These are phyloP conservation scores for Asterophora parasitica DNA, from an alignment of 768 basidiomycete species.

Conservation along the genomic window DNA sequence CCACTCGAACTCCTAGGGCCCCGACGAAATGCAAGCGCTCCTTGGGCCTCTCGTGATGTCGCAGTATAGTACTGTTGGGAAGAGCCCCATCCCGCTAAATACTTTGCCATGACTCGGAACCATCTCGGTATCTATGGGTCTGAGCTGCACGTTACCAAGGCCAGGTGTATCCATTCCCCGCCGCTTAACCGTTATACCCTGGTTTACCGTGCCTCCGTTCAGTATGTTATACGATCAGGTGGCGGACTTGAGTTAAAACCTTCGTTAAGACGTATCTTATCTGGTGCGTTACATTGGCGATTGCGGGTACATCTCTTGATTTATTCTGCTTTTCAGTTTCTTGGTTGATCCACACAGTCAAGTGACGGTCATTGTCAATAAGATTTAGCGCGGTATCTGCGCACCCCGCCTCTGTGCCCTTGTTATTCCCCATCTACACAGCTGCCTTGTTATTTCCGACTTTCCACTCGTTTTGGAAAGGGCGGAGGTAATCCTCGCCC, in stretches of 20 bases:
- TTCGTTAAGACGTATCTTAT: neutral
- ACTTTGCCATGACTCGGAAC: neutral
- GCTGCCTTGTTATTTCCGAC: neutral
- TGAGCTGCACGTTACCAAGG: no score
- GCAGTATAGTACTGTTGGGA: no score
- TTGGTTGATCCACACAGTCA: neutral
- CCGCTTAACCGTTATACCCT: no score
- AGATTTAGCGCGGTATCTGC: neutral
- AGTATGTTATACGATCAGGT: neutral
- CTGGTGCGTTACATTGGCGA: neutral
- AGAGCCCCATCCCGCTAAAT: no score
- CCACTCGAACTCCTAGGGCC: no score
- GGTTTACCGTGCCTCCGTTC: neutral
- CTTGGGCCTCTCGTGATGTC: no score
- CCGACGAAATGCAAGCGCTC: no score
- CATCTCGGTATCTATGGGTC: no score
- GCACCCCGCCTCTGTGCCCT: neutral
- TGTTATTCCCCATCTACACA: neutral
- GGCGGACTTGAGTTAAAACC: neutral
- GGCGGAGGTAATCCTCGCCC: neutral
- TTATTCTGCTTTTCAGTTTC: neutral
- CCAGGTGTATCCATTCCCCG: no score
- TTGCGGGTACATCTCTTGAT: neutral
- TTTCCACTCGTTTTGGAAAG: neutral
- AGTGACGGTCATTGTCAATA: neutral